These are phyloP conservation scores for Phytopythium chamaehyphon DNA, from an alignment of 352 stramenopile genomes.

Conservation along the genomic window DNA sequence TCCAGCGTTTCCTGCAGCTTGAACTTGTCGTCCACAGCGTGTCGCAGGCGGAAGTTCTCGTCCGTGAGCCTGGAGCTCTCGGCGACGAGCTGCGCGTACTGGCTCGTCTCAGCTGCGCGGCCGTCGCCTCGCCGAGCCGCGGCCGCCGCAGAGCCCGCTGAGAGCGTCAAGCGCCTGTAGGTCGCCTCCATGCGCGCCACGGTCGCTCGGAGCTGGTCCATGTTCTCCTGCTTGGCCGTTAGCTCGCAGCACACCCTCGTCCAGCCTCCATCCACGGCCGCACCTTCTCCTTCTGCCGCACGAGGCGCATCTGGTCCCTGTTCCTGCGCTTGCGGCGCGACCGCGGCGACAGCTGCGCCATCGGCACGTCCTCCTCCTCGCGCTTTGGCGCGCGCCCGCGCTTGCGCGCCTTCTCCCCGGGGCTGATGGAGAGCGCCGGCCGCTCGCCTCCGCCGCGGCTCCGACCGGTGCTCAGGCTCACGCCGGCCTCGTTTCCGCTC, in stretches of 20 bases:
- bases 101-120: slow-evolving; percentile 1
- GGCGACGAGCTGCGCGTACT: slow-evolving; percentile 35
- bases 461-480: too few species aligned
- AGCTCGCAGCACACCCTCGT: not conserved
- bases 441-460: not conserved
- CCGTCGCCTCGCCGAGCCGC: not conserved
- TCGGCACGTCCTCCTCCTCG: slow-evolving; percentile 6
- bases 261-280: not conserved
- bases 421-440: not conserved
- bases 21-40: slow-evolving; percentile 38
- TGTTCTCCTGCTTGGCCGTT: slow-evolving; percentile 23
- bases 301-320: slow-evolving; percentile 48
- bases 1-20: slow-evolving; percentile 47
- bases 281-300: slow-evolving; percentile 40
- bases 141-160: not conserved
- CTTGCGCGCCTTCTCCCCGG: not conserved
- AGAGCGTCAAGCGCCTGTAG: slow-evolving; percentile 9
- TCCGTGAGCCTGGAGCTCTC: slow-evolving; percentile 30
- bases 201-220: slow-evolving; percentile 39
- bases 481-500: too few species aligned
- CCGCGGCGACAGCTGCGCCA: slow-evolving; percentile 30
- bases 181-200: slow-evolving; percentile 38
- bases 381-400: not conserved
- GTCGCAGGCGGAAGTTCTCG: slow-evolving; percentile 38
- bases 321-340: slow-evolving; percentile 47